phyloP scores from a whole-genome alignment of 768 basidiomycete genomes.

The Cantharellus anzutake region DNA sequence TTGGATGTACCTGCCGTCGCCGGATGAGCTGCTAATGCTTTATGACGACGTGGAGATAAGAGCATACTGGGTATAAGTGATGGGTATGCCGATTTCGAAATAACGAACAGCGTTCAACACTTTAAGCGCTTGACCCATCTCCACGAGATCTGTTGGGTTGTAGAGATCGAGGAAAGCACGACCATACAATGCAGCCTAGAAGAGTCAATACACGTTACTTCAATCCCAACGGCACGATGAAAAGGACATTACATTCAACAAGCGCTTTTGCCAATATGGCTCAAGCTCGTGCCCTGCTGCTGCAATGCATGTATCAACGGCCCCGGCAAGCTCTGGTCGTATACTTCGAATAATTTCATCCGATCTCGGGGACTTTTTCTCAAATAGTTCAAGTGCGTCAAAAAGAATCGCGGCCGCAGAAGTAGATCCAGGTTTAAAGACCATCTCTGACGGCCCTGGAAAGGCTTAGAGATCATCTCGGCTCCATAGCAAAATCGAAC shows the following conservation, averaged over 20 bases:
- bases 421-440: slow-evolving; percentile 85
- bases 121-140: slow-evolving; percentile 82
- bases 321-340: slow-evolving; percentile 62
- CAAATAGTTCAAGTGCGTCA: slow-evolving; percentile 83
- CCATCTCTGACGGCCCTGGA: slow-evolving; percentile 53
- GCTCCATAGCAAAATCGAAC: background rate
- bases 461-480: background rate
- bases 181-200: slow-evolving; percentile 90
- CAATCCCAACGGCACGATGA: background rate
- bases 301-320: slow-evolving; percentile 83
- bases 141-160: slow-evolving; percentile 80
- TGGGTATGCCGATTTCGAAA: slow-evolving; percentile 82
- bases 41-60: background rate
- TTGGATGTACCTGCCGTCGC: slow-evolving; percentile 45
- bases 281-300: slow-evolving; percentile 90
- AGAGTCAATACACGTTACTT: background rate
- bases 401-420: slow-evolving; percentile 81
- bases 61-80: slow-evolving; percentile 77
- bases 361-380: slow-evolving; percentile 67
- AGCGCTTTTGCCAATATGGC: slow-evolving; percentile 67
- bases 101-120: slow-evolving; percentile 85
- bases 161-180: slow-evolving; percentile 84
- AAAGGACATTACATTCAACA: slow-evolving; percentile 48
- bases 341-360: slow-evolving; percentile 86
- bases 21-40: background rate